Evolutionary conservation across 1,139 yeast species (phyloP), one percentile per base, ranked within the genome.

Genomic region (Pneumocystis murina): DNA sequence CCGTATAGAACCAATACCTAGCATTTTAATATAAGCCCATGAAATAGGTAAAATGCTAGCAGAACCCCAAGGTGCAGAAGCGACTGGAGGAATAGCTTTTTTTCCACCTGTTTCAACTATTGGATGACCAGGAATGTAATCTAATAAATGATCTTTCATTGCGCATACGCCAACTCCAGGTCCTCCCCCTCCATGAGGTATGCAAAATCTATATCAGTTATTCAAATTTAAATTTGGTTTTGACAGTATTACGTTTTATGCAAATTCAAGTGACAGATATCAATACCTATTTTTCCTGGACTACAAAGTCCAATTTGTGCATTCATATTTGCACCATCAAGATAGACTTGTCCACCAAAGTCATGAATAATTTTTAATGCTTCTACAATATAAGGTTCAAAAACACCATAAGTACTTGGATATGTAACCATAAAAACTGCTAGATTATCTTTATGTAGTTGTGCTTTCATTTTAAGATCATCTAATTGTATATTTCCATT

Each of bases 161-260:
- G 97, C 90, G 67, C 92, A 94, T 65, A 98, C 97, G 12, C 97
- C 98, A 73, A 91, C 95, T 71, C 97, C 98, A 59, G 98, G 98
- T 62, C 98, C 98, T 74, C 98, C 98, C 72, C 98, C 98, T 72
- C 98, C 98, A 74, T 92, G 98, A 67, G 96, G 95, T 73, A 92
- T 90, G 62, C 97, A 92, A 79, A 92, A 92, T 12, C 59, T 57
- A 39, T 8, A 57, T 7, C 20, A 7, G 54, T 41, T 17, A 57
- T n/a, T 57, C 12, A 36, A 20, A 17, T 20, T n/a, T n/a, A 20
- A 57, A 20, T 36, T 1, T 35, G 20, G 33, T n/a, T 36, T 17
- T 36, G 17, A 10, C 4, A 24, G 24, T 10, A 36, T 35, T 20
- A 57, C 0, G 98, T 92, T 78, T 92, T 92, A 79, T 92, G 98